A percentile compares a stretch with the other conserved stretches of the same genome.
These are phyloP conservation scores for Ganoderma meredithae DNA, from an alignment of 1,284 basidiomycete species.

Conservation along the genomic window DNA sequence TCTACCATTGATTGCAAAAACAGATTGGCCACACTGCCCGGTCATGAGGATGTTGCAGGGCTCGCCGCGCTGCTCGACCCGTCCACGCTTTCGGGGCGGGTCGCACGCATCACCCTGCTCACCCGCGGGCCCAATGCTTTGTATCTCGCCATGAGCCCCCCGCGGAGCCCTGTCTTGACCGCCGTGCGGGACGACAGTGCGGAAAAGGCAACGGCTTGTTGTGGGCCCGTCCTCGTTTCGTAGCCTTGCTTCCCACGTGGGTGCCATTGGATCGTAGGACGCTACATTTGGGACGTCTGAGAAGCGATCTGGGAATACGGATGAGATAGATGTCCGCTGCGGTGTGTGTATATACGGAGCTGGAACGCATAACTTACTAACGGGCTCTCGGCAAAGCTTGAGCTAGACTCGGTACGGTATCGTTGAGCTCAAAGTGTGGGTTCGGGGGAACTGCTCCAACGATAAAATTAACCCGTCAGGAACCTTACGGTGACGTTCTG, in stretches of 20 bases:
- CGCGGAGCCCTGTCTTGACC: conserved; percentile 24
- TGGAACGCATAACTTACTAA: conserved; percentile 1
- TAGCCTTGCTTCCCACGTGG: conserved; percentile 13
- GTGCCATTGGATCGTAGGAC: neutral
- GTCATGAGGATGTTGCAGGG: conserved; percentile 42
- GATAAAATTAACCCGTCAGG: conserved; percentile 5
- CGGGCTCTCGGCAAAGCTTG: conserved; percentile 4
- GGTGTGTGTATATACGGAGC: conserved; percentile 16
- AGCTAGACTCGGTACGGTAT: conserved; percentile 3
- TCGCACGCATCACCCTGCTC: conserved; percentile 43
- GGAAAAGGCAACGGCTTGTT: conserved; percentile 24
- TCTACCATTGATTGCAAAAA: conserved; percentile 10
- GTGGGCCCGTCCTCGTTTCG: conserved; percentile 22
- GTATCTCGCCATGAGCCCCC: conserved; percentile 37
- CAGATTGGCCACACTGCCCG: conserved; percentile 43
- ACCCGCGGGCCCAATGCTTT: conserved; percentile 42
- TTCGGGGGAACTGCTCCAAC: neutral
- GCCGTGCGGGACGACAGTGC: conserved; percentile 25
- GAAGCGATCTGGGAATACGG: conserved; percentile 6
- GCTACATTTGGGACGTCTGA: neutral
- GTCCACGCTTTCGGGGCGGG: conserved; percentile 40
- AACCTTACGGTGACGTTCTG: neutral
- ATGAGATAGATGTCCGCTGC: neutral
- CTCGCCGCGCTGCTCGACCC: conserved; percentile 43
- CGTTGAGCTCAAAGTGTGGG: conserved; percentile 9